These are phyloP conservation scores for Hanseniaspora occidentalis DNA, from an alignment of 805 yeast species.

Conservation along the genomic window DNA sequence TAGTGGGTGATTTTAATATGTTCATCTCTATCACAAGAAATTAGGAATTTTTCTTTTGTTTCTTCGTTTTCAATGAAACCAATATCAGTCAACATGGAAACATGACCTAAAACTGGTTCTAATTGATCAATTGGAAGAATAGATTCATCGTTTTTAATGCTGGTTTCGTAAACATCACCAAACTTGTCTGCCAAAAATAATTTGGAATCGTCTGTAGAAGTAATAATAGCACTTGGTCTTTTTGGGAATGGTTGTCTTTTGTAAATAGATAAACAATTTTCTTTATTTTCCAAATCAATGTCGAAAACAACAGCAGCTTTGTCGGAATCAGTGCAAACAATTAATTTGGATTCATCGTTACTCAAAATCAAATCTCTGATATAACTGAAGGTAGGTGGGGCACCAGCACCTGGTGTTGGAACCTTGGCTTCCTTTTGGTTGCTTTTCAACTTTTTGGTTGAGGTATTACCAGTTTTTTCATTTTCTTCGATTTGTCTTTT, in stretches of 20 bases:
- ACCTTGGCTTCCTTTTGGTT: slow-evolving; percentile 34
- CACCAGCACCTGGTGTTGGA: slow-evolving; percentile 56
- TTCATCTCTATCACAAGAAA: slow-evolving; percentile 91
- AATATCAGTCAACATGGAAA: slow-evolving; percentile 86
- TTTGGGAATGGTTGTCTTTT: slow-evolving; percentile 77
- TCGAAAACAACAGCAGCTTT: slow-evolving; percentile 61
- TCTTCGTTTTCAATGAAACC: slow-evolving; percentile 11
- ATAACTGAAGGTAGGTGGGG: slow-evolving; percentile 53
- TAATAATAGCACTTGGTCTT: slow-evolving; percentile 76
- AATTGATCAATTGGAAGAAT: slow-evolving; percentile 28
- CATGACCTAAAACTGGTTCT: slow-evolving; percentile 84
- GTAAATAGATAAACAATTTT: slow-evolving; percentile 34
- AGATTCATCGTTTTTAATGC: slow-evolving; percentile 26
- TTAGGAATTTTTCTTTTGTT: slow-evolving; percentile 36
- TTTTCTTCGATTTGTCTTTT: slow-evolving; percentile 20
- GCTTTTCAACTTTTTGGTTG: slow-evolving; percentile 24
- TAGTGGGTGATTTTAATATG: slow-evolving; percentile 76
- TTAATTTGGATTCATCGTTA: slow-evolving; percentile 39
- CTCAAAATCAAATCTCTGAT: slow-evolving; percentile 51
- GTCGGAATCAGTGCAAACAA: slow-evolving; percentile 71
- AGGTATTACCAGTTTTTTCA: slow-evolving; percentile 10
- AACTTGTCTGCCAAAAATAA: slow-evolving; percentile 83
- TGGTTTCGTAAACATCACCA: slow-evolving; percentile 77
- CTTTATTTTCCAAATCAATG: slow-evolving; percentile 18
- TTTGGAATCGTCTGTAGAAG: slow-evolving; percentile 36